Conservation (phyloP, 2,329 filamentous ascomycete genomes). For the Cercospora sojina region DNA sequence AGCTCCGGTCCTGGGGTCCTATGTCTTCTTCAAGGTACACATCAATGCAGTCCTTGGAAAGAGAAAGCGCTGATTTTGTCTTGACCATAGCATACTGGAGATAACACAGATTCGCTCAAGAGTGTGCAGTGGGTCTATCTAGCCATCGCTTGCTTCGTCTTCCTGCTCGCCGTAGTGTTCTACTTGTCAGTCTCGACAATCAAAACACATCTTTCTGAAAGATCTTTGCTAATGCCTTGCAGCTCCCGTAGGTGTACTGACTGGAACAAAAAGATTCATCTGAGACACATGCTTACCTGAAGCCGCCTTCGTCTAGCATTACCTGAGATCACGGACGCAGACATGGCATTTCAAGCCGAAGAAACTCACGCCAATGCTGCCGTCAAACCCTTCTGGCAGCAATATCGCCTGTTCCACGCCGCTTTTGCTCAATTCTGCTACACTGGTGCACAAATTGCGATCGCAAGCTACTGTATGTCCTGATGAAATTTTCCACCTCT, state of each 20-base stretch:
- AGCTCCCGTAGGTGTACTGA: background rate
- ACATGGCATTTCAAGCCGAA: constrained; percentile 57
- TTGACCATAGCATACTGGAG: constrained; percentile 42
- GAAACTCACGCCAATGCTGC: constrained; percentile 36
- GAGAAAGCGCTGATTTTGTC: background rate
- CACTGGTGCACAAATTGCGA: constrained; percentile 67
- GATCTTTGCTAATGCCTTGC: background rate
- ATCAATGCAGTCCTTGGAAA: background rate
- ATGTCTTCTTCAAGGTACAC: constrained; percentile 58
- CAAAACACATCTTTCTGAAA: background rate
- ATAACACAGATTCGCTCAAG: constrained; percentile 51
- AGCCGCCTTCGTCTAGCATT: constrained; percentile 30
- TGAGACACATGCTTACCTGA: background rate
- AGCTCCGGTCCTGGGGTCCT: constrained; percentile 59
- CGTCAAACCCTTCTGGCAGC: constrained; percentile 55
- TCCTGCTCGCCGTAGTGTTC: constrained; percentile 57
- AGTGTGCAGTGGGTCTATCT: constrained; percentile 67
- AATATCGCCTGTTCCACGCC: constrained; percentile 74
- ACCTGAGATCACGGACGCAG: constrained; percentile 60
- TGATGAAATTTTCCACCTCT: fast-evolving
- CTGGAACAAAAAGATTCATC: background rate
- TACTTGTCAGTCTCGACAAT: constrained; percentile 44
- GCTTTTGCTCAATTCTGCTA: constrained; percentile 77
- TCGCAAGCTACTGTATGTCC: constrained; percentile 51
- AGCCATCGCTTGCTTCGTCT: constrained; percentile 61